Evolutionary conservation across 352 stramenopile genomes (phyloP).

Genomic region (Discostella stelligera): DNA sequence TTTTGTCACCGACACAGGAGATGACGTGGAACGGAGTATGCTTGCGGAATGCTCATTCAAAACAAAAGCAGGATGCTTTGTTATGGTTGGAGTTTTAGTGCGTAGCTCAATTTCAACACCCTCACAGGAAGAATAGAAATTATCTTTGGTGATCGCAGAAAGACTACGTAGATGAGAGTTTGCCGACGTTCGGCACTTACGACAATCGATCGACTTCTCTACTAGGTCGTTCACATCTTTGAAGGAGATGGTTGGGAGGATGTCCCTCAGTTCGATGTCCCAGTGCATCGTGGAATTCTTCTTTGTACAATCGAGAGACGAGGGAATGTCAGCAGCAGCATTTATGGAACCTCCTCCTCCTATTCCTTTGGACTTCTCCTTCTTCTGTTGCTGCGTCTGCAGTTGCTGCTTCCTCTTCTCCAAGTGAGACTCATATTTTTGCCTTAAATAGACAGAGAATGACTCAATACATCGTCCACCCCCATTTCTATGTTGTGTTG

Average conservation of each 20-base stretch:
- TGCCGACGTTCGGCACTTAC: slow-evolving; percentile 21
- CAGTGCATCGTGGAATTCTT: background rate
- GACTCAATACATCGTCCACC: slow-evolving; percentile 3
- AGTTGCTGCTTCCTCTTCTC: background rate
- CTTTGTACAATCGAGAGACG: background rate
- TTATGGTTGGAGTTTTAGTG: background rate
- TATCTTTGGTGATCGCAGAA: background rate
- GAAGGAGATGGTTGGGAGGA: slow-evolving; percentile 36
- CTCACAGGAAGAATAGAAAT: background rate
- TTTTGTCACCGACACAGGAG: background rate
- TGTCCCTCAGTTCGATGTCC: slow-evolving; percentile 4
- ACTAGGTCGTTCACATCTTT: slow-evolving; percentile 11
- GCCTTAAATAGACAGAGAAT: slow-evolving; percentile 11
- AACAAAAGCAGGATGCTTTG: background rate
- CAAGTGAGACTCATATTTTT: slow-evolving; percentile 13
- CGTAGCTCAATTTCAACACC: background rate
- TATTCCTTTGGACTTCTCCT: background rate
- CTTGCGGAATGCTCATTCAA: slow-evolving; percentile 8
- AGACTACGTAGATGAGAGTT: slow-evolving; percentile 5
- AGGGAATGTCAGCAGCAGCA: background rate
- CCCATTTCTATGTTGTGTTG: background rate
- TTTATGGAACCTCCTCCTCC: background rate
- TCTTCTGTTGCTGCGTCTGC: slow-evolving; percentile 1
- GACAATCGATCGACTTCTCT: slow-evolving; percentile 17
- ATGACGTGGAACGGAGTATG: background rate